A percentile compares a stretch with the other conserved stretches of the same genome.
phyloP scores from a whole-genome alignment of 2,329 filamentous ascomycete species.

The Aureobasidium sp. region DNA sequence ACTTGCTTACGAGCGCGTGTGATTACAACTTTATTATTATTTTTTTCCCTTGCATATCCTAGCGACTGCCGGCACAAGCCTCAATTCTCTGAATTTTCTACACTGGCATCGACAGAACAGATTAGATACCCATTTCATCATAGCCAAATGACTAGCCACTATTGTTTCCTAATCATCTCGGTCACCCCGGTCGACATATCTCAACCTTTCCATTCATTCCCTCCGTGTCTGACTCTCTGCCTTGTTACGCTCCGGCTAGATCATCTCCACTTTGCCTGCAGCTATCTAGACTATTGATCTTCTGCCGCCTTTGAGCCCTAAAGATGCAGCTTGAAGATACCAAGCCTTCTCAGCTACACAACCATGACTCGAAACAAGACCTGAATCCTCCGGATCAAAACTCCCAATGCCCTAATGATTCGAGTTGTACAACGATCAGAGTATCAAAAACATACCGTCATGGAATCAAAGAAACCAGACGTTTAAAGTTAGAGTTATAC shows the following conservation, averaged over 20 bases:
- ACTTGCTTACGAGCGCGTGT: conserved; percentile 1
- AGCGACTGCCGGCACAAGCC: not conserved
- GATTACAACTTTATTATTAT: not conserved
- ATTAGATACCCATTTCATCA: not conserved
- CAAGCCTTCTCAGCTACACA: not conserved
- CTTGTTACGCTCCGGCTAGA: not conserved
- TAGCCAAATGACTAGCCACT: no score
- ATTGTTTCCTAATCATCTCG: no score
- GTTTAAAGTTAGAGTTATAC: no score
- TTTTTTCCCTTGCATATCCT: not conserved
- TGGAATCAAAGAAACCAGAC: no score
- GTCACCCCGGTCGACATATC: no score
- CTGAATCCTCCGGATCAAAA: no score
- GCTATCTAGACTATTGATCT: not conserved
- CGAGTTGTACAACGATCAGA: no score
- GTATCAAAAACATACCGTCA: no score
- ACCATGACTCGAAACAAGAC: not conserved
- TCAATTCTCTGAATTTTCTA: not conserved
- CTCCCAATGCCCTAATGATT: no score
- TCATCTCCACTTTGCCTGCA: not conserved
- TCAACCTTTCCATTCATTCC: no score
- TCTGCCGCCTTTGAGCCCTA: not conserved
- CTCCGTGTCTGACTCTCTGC: not conserved
- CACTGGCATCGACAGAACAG: not conserved
- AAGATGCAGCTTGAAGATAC: not conserved